phyloP scores from a whole-genome alignment of 2,329 filamentous ascomycete genomes.

The Escovopsis sp. region DNA sequence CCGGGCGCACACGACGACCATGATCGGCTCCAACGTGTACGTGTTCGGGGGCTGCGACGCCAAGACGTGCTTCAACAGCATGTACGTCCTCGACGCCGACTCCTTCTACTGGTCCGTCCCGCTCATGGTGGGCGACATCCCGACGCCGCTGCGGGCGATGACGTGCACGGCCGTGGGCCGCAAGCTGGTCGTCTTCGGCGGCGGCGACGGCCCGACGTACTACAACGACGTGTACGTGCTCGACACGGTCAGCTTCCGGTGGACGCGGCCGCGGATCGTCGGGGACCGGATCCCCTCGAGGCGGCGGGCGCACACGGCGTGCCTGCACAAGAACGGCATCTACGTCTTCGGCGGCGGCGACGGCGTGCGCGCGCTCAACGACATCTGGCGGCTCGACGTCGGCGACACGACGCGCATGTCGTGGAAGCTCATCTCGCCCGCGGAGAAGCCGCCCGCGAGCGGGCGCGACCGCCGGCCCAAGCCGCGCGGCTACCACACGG shows the following conservation, averaged over 20 bases:
- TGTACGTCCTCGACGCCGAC: constrained; percentile 56
- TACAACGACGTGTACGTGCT: constrained; percentile 60
- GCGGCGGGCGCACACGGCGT: constrained; percentile 54
- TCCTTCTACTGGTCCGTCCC: constrained; percentile 55
- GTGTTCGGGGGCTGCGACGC: constrained; percentile 57
- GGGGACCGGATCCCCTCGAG: constrained; percentile 45
- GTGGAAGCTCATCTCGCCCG: constrained; percentile 48
- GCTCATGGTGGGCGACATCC: constrained; percentile 49
- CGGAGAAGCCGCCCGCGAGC: constrained; percentile 16
- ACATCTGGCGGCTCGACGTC: constrained; percentile 60
- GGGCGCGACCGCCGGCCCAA: constrained; percentile 35
- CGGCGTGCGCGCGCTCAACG: constrained; percentile 54
- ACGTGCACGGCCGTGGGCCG: constrained; percentile 58
- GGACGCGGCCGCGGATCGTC: constrained; percentile 45
- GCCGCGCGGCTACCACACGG: constrained; percentile 55
- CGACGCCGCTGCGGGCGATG: constrained; percentile 53
- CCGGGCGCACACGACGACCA: constrained; percentile 51
- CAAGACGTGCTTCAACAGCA: constrained; percentile 51
- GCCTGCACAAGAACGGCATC: constrained; percentile 54
- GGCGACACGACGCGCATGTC: constrained; percentile 52
- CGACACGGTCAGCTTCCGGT: constrained; percentile 56
- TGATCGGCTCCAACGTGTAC: constrained; percentile 52
- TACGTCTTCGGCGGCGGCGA: constrained; percentile 61
- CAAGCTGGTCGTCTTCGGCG: constrained; percentile 55
- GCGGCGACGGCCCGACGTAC: constrained; percentile 55